Base-by-base conservation (phyloP, 257 asterid species). In the Buddleja alternifolia region DNA sequence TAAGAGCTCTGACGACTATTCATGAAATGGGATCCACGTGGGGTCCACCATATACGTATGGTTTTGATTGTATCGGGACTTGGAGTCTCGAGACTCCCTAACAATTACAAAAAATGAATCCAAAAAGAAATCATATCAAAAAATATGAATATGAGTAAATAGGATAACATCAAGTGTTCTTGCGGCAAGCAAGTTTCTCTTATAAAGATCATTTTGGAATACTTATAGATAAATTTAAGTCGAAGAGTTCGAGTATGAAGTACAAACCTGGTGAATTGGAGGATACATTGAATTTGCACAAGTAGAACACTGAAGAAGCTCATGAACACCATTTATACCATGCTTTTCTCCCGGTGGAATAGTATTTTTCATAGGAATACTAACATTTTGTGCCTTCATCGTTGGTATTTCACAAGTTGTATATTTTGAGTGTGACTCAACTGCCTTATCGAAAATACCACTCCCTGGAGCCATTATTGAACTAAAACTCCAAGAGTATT, bases 231-330 rank as follows among this genome's bases (percentile, higher is more conserved):
- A 56, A 3, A 71, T 20, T 60, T 12, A 24, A 63, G 58, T n/a
- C 14, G 15, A 68, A 68, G 68, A 21, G 57, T 25, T 59, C 24
- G 16, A 39, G 40, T 17, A n/a, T n/a, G n/a, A n/a, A n/a, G n/a
- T n/a, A 78, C 4, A 29, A 54, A 89, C 97, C 97, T 92, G 96
- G 71, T 84, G 90, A 79, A 92, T 82, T 14, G 96, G 97, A 66
- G 97, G 97, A 75, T 78, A 76, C 89, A 89, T 77, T 3, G 82
- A 87, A 71, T 74, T 78, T 56, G 63, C 72, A 81, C 97, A 92
- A 74, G 78, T 70, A 21, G 94, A 86, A 72, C 96, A 92, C 70
- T 81, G 89, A 74, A 92, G 95, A 73, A 92, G 93, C 74, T 84
- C 89, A 15, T 85, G 86, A 57, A 91, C 86, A 67, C 85, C 83